Evolutionary conservation across 2,329 filamentous ascomycete species (phyloP).

Genomic region (Diaporthe sp.): DNA sequence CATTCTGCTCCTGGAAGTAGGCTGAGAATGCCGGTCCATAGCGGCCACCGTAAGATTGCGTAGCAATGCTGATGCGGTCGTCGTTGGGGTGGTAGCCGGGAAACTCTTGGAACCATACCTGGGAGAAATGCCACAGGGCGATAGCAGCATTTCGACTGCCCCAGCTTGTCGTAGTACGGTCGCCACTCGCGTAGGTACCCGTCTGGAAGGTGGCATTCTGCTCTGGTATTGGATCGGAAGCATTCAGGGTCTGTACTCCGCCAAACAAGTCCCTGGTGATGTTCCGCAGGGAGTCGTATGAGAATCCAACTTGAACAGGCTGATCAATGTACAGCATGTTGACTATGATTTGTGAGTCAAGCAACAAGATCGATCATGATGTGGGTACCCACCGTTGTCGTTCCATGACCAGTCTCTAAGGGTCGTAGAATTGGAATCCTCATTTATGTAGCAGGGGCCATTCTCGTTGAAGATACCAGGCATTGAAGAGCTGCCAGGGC

Average conservation of each 20-base stretch:
- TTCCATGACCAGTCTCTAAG: constrained; percentile 71
- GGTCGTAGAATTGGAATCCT: constrained; percentile 60
- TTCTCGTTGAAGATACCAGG: constrained; percentile 63
- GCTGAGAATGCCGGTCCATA: constrained; percentile 55
- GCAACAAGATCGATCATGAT: accelerated
- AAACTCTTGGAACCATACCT: constrained; percentile 68
- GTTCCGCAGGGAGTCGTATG: constrained; percentile 45
- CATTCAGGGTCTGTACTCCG: constrained; percentile 18
- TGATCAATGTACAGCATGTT: constrained; percentile 78
- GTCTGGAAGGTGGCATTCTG: constrained; percentile 17
- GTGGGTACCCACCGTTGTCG: constrained; percentile 53
- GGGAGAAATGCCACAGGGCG: constrained; percentile 67
- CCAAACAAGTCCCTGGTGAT: constrained; percentile 35
- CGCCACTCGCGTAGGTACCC: constrained; percentile 60
- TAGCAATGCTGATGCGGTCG: constrained; percentile 48
- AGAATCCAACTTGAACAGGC: constrained; percentile 51
- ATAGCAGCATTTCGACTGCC: constrained; percentile 52
- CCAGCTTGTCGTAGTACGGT: constrained; percentile 61
- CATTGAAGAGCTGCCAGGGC: constrained; percentile 70
- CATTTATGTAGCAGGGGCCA: constrained; percentile 64
- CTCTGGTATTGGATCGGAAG: constrained; percentile 12
- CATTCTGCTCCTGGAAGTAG: constrained; percentile 34
- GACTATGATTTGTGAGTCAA: constrained; percentile 44
- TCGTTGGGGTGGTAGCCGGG: constrained; percentile 59
- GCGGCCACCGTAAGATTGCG: constrained; percentile 47